phyloP scores from a whole-genome alignment of 2,329 filamentous ascomycete genomes.

The Cladophialophora yegresii region DNA sequence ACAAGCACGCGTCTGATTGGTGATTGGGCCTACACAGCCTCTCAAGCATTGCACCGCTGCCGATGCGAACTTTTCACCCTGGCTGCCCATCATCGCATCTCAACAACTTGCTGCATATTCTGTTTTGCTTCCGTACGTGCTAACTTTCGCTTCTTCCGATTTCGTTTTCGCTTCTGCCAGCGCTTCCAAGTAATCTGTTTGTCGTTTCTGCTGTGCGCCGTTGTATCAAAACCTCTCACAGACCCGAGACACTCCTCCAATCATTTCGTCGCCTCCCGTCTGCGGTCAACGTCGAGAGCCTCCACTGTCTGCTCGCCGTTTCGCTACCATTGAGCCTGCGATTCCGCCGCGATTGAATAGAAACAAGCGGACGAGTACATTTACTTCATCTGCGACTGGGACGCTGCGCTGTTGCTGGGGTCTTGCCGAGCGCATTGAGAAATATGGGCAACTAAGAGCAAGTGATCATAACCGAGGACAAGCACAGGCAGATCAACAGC shows the following conservation, averaged over 20 bases:
- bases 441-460: conserved; percentile 7
- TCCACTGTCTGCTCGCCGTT: conserved; percentile 2
- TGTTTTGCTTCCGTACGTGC: not conserved
- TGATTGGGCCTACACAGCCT: not conserved
- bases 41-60: not conserved
- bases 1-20: conserved; percentile 4
- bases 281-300: conserved; percentile 2
- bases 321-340: not conserved
- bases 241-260: conserved; percentile 14
- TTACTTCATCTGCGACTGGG: not conserved
- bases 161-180: not conserved
- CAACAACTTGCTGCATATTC: conserved; percentile 1
- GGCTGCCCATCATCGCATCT: not conserved
- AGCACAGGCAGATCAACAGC: conserved; percentile 8
- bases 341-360: not conserved
- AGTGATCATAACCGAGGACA: conserved; percentile 8
- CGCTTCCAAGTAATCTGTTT: not conserved
- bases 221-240: conserved; percentile 1
- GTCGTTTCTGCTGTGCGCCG: not conserved
- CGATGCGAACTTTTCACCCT: conserved; percentile 1
- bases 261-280: not conserved
- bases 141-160: conserved; percentile 10
- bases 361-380: too few relatives aligned
- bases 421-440: not conserved
- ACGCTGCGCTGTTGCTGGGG: conserved; percentile 3